These are phyloP conservation scores for Colletotrichum siamense DNA, from an alignment of 2,329 filamentous ascomycete genomes.

Conservation along the genomic window DNA sequence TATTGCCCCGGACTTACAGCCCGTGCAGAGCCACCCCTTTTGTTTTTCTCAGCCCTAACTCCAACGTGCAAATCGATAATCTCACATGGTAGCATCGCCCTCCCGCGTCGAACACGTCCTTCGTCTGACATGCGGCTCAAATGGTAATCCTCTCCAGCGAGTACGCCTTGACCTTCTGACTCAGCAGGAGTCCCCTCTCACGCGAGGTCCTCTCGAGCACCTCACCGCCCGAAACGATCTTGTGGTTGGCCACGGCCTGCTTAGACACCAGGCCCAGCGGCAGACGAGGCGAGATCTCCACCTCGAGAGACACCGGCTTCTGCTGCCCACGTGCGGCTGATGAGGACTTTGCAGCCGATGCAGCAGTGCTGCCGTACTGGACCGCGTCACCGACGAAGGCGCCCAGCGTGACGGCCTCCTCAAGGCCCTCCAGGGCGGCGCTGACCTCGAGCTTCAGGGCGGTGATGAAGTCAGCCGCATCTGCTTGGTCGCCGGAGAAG, in stretches of 20 bases:
- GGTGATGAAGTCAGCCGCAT: conserved; percentile 68
- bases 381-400: conserved; percentile 71
- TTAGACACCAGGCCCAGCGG: conserved; percentile 76
- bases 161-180: conserved; percentile 82
- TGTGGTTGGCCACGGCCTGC: conserved; percentile 52
- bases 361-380: conserved; percentile 56
- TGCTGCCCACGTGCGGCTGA: conserved; percentile 24
- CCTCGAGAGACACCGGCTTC: conserved; percentile 52
- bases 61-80: neutral
- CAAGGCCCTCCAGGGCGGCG: conserved; percentile 73
- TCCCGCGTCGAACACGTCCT: neutral
- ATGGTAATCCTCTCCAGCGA: conserved; percentile 79
- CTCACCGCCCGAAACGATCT: conserved; percentile 74
- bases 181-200: conserved; percentile 79
- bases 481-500: conserved; percentile 51
- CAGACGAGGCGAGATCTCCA: conserved; percentile 57
- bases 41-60: conserved; percentile 12
- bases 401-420: conserved; percentile 70
- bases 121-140: conserved; percentile 41
- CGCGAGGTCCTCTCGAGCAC: conserved; percentile 71
- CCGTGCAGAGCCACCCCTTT: neutral
- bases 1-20: neutral
- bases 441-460: conserved; percentile 72
- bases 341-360: conserved; percentile 25
- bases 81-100: conserved; percentile 1